These are phyloP conservation scores for Ziziphus jujuba DNA, from an alignment of 306 rosid species.

Conservation along the genomic window DNA sequence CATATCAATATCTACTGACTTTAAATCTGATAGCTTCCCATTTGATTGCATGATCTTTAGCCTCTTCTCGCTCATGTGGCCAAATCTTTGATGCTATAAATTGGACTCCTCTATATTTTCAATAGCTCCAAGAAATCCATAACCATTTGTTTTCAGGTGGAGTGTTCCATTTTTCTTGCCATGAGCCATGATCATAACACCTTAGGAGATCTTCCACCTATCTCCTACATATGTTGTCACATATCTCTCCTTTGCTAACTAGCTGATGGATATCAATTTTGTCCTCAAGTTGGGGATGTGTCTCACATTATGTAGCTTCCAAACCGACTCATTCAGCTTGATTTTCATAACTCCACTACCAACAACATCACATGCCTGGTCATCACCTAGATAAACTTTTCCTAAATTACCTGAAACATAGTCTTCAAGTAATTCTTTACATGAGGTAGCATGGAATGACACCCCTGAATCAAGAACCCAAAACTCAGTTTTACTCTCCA, in stretches of 20 bases:
- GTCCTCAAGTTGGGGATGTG: too few relatives aligned
- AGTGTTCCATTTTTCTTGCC: not conserved
- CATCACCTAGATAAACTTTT: not conserved
- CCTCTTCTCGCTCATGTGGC: not conserved
- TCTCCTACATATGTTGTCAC: not conserved
- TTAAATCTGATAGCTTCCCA: not conserved
- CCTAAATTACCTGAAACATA: not conserved
- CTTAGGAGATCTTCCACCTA: not conserved
- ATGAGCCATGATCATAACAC: not conserved
- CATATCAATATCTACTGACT: not conserved
- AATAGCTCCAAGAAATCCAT: not conserved
- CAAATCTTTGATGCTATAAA: not conserved
- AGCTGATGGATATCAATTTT: too few relatives aligned
- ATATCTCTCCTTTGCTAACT: not conserved
- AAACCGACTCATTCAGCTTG: not conserved
- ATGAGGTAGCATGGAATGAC: not conserved
- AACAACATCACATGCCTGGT: not conserved
- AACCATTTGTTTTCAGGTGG: too few relatives aligned
- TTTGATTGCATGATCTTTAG: too few relatives aligned
- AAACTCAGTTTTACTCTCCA: too few relatives aligned
- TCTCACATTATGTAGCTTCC: not conserved
- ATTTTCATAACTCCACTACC: not conserved
- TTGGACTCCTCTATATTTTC: not conserved
- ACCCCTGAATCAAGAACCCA: not conserved
- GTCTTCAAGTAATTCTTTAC: too few relatives aligned